Conservation (phyloP, 1,139 yeast species). For the Taiozyma sp. region DNA sequence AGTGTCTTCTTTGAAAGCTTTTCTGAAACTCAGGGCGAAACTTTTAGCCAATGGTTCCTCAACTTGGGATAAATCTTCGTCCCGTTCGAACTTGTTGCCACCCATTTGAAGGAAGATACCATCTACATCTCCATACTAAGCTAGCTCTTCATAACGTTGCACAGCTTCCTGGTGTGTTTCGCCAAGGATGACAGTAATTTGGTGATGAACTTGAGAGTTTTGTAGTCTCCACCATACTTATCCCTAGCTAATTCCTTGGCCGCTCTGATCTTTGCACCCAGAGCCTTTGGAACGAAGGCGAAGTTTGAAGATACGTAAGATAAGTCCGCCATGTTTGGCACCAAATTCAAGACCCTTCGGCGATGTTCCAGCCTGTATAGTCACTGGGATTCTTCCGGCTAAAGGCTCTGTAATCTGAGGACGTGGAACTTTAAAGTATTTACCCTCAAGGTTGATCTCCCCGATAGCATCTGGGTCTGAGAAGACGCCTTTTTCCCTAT, state of each 20-base stretch:
- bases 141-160: slow-evolving; percentile 22
- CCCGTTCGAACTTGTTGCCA: slow-evolving; percentile 28
- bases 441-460: slow-evolving; percentile 34
- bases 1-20: neutral
- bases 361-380: slow-evolving; percentile 37
- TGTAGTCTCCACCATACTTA: slow-evolving; percentile 5
- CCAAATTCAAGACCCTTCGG: slow-evolving; percentile 3
- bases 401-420: slow-evolving; percentile 36
- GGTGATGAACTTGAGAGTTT: slow-evolving; percentile 14
- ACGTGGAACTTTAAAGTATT: slow-evolving; percentile 35
- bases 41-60: slow-evolving; percentile 9
- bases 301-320: slow-evolving; percentile 2
- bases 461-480: slow-evolving; percentile 34
- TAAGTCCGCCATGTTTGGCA: slow-evolving; percentile 7
- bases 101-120: slow-evolving; percentile 28
- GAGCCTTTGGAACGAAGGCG: neutral
- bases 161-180: slow-evolving; percentile 29
- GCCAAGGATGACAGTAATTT: slow-evolving; percentile 25
- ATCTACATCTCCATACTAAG: slow-evolving; percentile 24
- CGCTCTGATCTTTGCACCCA: slow-evolving; percentile 16
- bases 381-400: slow-evolving; percentile 37
- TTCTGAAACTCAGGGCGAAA: slow-evolving; percentile 1
- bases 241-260: slow-evolving; percentile 5
- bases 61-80: slow-evolving; percentile 28
- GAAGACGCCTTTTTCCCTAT: slow-evolving; percentile 29